These are phyloP conservation scores for Barnettozyma sp. DNA, from an alignment of 805 yeast genomes.

Conservation along the genomic window DNA sequence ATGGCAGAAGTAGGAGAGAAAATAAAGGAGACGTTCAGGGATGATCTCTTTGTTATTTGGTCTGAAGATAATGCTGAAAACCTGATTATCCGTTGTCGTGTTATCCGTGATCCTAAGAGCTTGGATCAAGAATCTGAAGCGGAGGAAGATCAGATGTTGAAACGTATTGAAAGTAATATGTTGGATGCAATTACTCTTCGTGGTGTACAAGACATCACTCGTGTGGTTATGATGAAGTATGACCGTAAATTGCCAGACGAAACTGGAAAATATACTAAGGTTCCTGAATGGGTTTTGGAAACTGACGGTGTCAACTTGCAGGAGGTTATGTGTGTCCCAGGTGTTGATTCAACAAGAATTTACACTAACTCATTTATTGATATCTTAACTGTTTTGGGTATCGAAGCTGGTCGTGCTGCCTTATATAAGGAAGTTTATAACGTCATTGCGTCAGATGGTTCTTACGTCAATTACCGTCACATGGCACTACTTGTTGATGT, in stretches of 20 bases:
- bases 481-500: slow-evolving; percentile 96
- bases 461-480: slow-evolving; percentile 97
- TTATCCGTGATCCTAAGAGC: slow-evolving; percentile 91
- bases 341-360: slow-evolving; percentile 85
- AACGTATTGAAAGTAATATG: slow-evolving; percentile 94
- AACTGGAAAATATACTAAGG: slow-evolving; percentile 81
- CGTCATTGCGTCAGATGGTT: slow-evolving; percentile 99
- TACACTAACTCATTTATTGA: slow-evolving; percentile 97
- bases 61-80: slow-evolving; percentile 98
- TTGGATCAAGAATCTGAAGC: slow-evolving; percentile 91
- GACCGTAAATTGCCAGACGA: slow-evolving; percentile 66
- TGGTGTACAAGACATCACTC: slow-evolving; percentile 90
- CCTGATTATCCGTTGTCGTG: slow-evolving; percentile 95
- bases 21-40: slow-evolving; percentile 87
- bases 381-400: slow-evolving; percentile 89
- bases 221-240: slow-evolving; percentile 77
- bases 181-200: slow-evolving; percentile 88
- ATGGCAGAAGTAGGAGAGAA: slow-evolving; percentile 98
- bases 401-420: slow-evolving; percentile 96
- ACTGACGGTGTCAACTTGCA: slow-evolving; percentile 97
- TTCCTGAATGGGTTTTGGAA: slow-evolving; percentile 96
- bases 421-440: slow-evolving; percentile 90
- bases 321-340: slow-evolving; percentile 90
- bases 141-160: slow-evolving; percentile 94
- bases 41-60: slow-evolving; percentile 96